Base-by-base conservation (phyloP, 2,329 filamentous ascomycete genomes). In the Fusarium sp. region DNA sequence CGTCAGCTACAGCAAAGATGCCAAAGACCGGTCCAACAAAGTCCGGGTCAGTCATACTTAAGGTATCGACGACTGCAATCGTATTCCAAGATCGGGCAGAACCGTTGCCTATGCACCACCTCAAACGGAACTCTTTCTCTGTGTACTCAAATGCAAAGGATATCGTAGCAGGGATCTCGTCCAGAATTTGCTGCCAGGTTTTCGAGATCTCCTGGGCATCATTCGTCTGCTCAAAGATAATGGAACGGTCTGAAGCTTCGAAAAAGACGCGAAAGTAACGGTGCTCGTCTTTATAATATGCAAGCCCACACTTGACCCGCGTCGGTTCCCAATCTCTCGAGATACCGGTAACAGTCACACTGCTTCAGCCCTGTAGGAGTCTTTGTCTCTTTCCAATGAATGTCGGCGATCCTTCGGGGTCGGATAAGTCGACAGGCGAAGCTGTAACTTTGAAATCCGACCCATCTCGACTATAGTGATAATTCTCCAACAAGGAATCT, bases 381-480 rank as follows among this genome's bases (percentile, higher is more conserved):
- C 60, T 43, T n/a, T 63, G 60, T 15, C 60, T 7, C 38, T 63
- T 63, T 8, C 60, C 60, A 5, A 63, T 38, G 10, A 63, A 63
- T 2, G 50, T 58, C 2, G 60, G 60, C 2, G 60, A 63, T 10
- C 49, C 14, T 2, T 33, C 43, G 1, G 60, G 28, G 7, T 63
- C 43, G 0, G 38, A 63, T 4, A 63, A 38, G 31, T 63, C 60
- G 14, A 49, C n/a, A 1, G 9, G 4, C 1, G 38, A 63, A 31
- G 28, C 28, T 31, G 28, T 13, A 31, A 31, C 5, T 31, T 10
- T 18, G 60, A 46, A 13, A 43, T 44, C 14, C 63, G 14, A n/a
- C 14, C 39, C 13, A 63, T 53, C n/a, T 34, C 33, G 2, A 58
- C 49, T 7, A 31, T 10, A 31, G 9, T 58, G 34, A 42, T 63